Evolutionary conservation across 179 eudicot species (phyloP).

Genomic region (Spinacia oleracea): DNA sequence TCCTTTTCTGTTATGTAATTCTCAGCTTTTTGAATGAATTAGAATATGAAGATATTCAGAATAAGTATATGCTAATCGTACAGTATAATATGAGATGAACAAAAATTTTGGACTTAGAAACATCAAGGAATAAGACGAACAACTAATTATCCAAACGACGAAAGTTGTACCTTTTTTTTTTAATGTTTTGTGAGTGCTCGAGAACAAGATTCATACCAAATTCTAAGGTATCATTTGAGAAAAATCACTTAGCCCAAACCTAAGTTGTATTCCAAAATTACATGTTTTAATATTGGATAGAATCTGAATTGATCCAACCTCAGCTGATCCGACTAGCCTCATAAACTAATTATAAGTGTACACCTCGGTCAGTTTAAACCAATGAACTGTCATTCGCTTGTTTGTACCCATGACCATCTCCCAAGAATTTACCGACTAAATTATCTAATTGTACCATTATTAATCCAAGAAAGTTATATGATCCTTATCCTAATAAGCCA

Average conservation of each 20-base stretch:
- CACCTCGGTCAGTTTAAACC: no score
- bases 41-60: no score
- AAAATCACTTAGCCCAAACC: neutral
- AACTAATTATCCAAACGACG: neutral
- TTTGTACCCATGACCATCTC: neutral
- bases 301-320: no score
- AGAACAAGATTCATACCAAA: no score
- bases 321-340: no score
- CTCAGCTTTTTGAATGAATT: neutral
- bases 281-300: no score
- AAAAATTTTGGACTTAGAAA: neutral
- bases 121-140: neutral
- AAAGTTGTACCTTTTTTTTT: neutral
- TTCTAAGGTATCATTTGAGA: neutral
- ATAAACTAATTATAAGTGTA: no score
- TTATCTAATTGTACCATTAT: neutral
- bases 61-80: no score
- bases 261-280: neutral
- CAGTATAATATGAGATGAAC: no score
- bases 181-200: no score
- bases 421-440: neutral
- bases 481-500: conserved; percentile 10
- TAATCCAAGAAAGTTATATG: neutral
- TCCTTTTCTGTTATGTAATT: neutral
- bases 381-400: no score